Evolutionary conservation across 352 stramenopile genomes (phyloP), one percentile per base, ranked within the genome.

Genomic region (Phytophthora lateralis): DNA sequence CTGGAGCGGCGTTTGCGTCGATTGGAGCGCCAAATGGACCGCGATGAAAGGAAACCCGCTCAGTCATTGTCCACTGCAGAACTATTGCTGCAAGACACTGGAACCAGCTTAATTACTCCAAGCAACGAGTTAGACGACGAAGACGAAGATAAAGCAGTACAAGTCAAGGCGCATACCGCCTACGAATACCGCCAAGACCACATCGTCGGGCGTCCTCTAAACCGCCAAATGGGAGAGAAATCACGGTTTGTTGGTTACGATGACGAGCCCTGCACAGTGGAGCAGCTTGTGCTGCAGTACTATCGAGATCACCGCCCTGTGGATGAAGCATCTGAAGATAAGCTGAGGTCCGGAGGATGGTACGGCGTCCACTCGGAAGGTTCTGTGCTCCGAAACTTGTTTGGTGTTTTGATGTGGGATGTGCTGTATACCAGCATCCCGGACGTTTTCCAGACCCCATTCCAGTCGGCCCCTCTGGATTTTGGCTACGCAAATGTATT

Each of bases 371-470:
- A 97, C 55, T 93, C 78, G 21, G 89, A 97, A 70, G 89, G 90
- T 0, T 57, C 60, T 37, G 61, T 90, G 30, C 51, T 97, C 26
- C 62, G 71, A 12, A 89, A 85, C 43, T 42, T 97, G 2, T 96
- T 96, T 62, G 85, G 88, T 0, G 56, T 97, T 15, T 80, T 96
- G n/a, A 83, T 97, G 76, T 97, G 90, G 90, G 84, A 96, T 30
- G 60, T 94, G 9, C 54, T 97, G 26, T 97, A 96, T 39, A 74
- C 80, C 0, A 69, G 55, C n/a, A 70, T 96, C 15, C 72, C 82
- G 2, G 71, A 95, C 47, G 90, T 96, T 2, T 97, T 97, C 53
- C 88, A 96, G 67, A 95, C 78, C n/a, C 81, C 76, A 6, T 96
- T 88, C 42, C 88, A 96, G 48, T 63, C 75, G 1, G 77, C 62